These are phyloP conservation scores for Umbilicus rupestris DNA, from an alignment of 164 flowering plant species.

Conservation along the genomic window DNA sequence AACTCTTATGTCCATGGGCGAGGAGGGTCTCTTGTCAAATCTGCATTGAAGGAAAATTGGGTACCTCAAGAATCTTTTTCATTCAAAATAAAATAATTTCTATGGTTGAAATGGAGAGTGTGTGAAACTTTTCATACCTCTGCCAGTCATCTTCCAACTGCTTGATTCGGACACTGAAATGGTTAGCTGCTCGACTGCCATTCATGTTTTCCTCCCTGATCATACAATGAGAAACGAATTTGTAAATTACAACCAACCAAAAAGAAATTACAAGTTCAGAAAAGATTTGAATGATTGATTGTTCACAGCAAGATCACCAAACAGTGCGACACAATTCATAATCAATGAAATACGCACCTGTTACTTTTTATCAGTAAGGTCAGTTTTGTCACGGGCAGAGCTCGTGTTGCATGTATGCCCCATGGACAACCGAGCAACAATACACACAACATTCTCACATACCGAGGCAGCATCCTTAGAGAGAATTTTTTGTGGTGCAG, in stretches of 20 bases:
- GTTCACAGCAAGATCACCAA: no score
- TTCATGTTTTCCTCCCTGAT: slow-evolving; percentile 1
- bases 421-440: slow-evolving; percentile 41
- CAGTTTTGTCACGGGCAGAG: slow-evolving; percentile 21
- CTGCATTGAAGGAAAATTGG: slow-evolving; percentile 25
- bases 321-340: no score
- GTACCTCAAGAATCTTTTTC: neutral
- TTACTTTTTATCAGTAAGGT: slow-evolving; percentile 14
- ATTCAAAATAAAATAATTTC: neutral
- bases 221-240: neutral
- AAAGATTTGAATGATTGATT: no score
- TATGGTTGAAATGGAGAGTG: neutral
- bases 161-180: slow-evolving; percentile 30
- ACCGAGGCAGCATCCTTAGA: slow-evolving; percentile 34
- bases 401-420: slow-evolving; percentile 68
- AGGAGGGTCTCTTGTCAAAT: slow-evolving; percentile 43
- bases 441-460: slow-evolving; percentile 36
- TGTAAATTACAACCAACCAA: neutral
- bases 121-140: slow-evolving; percentile 29
- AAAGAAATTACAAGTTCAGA: no score
- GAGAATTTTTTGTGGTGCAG: slow-evolving; percentile 42
- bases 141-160: slow-evolving; percentile 49
- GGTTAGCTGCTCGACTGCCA: slow-evolving; percentile 26
- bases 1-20: slow-evolving; percentile 46
- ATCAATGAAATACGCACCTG: slow-evolving; percentile 27